Percentiles rank a stretch among this genome's conserved stretches.
Evolutionary conservation across 345 rosid species (phyloP).

Genomic region (Adansonia digitata): DNA sequence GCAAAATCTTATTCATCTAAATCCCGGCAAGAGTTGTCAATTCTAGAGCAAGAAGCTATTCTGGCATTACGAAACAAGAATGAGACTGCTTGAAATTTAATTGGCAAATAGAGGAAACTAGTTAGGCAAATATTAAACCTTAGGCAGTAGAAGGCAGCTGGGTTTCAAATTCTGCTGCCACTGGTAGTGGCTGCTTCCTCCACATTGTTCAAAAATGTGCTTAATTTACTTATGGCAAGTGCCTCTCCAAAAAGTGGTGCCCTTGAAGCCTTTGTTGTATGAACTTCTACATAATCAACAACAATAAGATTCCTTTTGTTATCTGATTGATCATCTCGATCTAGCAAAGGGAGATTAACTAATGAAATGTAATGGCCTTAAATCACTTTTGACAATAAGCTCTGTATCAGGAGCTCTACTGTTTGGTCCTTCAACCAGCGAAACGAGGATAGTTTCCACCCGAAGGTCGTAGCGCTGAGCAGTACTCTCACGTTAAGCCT

Average conservation of each 20-base stretch:
- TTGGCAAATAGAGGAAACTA: neutral
- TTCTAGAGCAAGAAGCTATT: neutral
- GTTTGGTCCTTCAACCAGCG: slow-evolving; percentile 86
- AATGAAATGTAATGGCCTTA: slow-evolving; percentile 79
- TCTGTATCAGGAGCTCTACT: slow-evolving; percentile 85
- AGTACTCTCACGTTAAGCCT: slow-evolving; percentile 73
- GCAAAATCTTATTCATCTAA: too few relatives aligned
- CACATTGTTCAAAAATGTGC: slow-evolving; percentile 39
- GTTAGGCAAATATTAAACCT: too few relatives aligned
- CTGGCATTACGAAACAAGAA: slow-evolving; percentile 1
- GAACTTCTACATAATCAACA: slow-evolving; percentile 82
- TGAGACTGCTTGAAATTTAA: neutral
- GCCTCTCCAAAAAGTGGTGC: slow-evolving; percentile 81
- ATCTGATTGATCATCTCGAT: slow-evolving; percentile 24
- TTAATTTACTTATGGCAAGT: slow-evolving; percentile 63
- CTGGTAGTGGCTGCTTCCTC: slow-evolving; percentile 44
- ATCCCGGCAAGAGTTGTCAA: too few relatives aligned
- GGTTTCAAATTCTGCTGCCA: slow-evolving; percentile 34
- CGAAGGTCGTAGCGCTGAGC: slow-evolving; percentile 71
- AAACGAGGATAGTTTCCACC: slow-evolving; percentile 64
- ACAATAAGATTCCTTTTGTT: slow-evolving; percentile 44
- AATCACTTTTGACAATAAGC: slow-evolving; percentile 81
- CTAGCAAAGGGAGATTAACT: slow-evolving; percentile 35
- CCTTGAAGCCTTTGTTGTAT: slow-evolving; percentile 52
- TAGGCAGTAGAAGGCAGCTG: too few relatives aligned